Evolutionary conservation across 2,329 filamentous ascomycete species (phyloP).

Genomic region (Pleurostoma richardsiae): DNA sequence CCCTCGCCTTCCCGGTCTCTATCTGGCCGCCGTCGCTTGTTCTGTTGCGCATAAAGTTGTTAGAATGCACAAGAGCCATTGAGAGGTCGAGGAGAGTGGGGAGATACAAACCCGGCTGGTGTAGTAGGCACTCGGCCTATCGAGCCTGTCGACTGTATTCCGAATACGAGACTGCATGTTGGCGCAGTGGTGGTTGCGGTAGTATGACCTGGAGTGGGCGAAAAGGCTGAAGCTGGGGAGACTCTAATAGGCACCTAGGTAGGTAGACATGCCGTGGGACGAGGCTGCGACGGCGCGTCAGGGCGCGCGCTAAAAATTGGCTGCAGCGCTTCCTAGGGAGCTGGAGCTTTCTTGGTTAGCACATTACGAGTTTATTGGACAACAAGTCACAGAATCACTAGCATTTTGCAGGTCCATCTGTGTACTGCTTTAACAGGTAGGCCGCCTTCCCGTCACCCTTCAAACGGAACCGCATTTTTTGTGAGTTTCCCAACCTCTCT

Average conservation of each 20-base stretch:
- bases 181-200: conserved; percentile 5
- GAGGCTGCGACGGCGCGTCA: conserved; percentile 1
- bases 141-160: conserved; percentile 84
- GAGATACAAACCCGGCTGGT: conserved; percentile 61
- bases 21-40: conserved; percentile 64
- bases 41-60: conserved; percentile 35
- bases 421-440: too few relatives aligned
- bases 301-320: conserved; percentile 10
- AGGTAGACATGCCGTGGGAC: neutral
- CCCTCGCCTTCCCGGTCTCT: conserved; percentile 52
- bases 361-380: too few relatives aligned
- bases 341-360: too few relatives aligned
- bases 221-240: neutral
- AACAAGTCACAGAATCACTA: too few relatives aligned
- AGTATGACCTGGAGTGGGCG: neutral
- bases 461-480: too few relatives aligned
- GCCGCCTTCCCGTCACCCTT: too few relatives aligned
- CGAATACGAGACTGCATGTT: conserved; percentile 42
- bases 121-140: conserved; percentile 94
- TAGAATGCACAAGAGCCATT: too few relatives aligned
- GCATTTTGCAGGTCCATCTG: too few relatives aligned
- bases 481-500: too few relatives aligned
- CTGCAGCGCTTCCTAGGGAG: too few relatives aligned
- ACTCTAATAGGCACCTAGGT: too few relatives aligned
- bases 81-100: too few relatives aligned